Evolutionary conservation across 2,329 filamentous ascomycete genomes (phyloP).

Genomic region (Xylaria sp.): DNA sequence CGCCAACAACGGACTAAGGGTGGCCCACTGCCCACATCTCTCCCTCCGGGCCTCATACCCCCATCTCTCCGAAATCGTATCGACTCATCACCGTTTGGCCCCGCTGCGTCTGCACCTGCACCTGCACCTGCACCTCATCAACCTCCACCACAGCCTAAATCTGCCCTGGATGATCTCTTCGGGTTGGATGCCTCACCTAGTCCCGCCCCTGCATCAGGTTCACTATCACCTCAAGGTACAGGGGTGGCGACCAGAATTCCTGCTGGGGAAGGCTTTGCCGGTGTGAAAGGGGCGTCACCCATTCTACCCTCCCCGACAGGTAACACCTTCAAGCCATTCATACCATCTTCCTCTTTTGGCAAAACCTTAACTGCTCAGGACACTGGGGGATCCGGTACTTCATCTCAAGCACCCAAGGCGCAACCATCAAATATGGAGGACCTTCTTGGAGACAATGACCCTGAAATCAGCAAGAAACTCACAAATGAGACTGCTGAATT

Average conservation of each 20-base stretch:
- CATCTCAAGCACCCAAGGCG: conserved; percentile 51
- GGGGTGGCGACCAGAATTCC: conserved; percentile 42
- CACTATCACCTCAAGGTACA: conserved; percentile 80
- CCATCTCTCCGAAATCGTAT: conserved; percentile 81
- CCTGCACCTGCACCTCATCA: conserved; percentile 49
- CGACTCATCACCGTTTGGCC: conserved; percentile 63
- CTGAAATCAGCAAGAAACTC: conserved; percentile 87
- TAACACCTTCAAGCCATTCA: conserved; percentile 84
- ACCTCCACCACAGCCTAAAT: conserved; percentile 68
- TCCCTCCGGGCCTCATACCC: conserved; percentile 85
- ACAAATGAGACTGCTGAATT: conserved; percentile 91
- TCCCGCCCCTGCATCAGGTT: conserved; percentile 67
- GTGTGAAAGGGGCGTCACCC: conserved; percentile 66
- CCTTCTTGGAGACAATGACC: conserved; percentile 89
- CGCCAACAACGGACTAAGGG: conserved; percentile 84
- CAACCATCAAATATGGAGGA: conserved; percentile 68
- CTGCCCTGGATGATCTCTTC: conserved; percentile 93
- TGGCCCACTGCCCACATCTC: conserved; percentile 76
- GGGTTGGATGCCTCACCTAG: conserved; percentile 79
- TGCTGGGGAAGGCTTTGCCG: conserved; percentile 71
- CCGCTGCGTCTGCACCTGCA: conserved; percentile 41
- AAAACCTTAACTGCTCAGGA: conserved; percentile 80
- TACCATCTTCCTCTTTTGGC: conserved; percentile 92
- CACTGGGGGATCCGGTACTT: conserved; percentile 71
- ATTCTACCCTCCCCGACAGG: conserved; percentile 60